These are phyloP conservation scores for Jasminum sambac DNA, from an alignment of 257 asterid species.

Conservation along the genomic window DNA sequence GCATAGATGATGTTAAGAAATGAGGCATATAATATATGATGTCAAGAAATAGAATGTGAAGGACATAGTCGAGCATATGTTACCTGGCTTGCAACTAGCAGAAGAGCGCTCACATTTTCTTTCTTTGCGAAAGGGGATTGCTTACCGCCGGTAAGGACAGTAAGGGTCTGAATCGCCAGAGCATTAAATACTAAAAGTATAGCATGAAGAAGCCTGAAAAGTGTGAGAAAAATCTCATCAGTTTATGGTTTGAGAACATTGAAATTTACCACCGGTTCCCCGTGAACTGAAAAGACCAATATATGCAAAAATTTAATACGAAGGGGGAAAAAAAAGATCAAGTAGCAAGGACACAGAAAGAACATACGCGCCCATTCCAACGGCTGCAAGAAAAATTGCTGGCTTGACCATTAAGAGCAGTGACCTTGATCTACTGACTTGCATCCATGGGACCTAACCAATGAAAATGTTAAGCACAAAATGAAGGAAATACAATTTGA, in stretches of 20 bases:
- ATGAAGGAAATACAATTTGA: constrained; percentile 15
- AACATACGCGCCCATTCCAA: constrained; percentile 79
- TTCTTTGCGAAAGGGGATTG: constrained; percentile 66
- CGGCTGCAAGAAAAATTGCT: constrained; percentile 68
- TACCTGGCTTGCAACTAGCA: constrained; percentile 93
- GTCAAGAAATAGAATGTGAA: neutral
- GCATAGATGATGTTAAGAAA: neutral
- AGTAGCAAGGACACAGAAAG: neutral
- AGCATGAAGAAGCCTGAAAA: constrained; percentile 73
- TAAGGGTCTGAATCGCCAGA: constrained; percentile 45
- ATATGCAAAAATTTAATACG: neutral
- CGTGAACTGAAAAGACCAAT: neutral
- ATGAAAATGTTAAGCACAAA: constrained; percentile 14
- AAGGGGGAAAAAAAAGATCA: neutral
- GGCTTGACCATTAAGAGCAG: constrained; percentile 90
- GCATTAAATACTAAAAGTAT: constrained; percentile 65
- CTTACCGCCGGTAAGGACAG: constrained; percentile 53
- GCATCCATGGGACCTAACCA: constrained; percentile 94
- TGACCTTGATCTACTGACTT: constrained; percentile 88
- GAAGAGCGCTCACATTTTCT: constrained; percentile 72
- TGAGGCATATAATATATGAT: neutral
- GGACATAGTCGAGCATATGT: constrained; percentile 12
- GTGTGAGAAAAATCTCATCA: constrained; percentile 22
- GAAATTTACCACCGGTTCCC: neutral
- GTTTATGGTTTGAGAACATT: constrained; percentile 19